These are phyloP conservation scores for Medicago ruthenica DNA, from an alignment of 306 rosid genomes.

Conservation along the genomic window DNA sequence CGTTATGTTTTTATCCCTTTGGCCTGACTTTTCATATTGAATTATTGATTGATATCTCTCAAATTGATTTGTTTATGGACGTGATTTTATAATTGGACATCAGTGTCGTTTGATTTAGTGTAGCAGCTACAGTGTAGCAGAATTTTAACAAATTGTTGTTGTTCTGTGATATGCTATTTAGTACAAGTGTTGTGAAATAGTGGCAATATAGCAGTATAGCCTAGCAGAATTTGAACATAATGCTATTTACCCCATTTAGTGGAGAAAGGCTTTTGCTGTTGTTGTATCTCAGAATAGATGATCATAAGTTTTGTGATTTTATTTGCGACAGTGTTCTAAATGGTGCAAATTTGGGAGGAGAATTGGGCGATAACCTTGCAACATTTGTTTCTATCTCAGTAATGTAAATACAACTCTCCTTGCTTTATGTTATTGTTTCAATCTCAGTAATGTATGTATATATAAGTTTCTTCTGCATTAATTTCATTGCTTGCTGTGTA, in stretches of 20 bases:
- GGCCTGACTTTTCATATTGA: conserved; percentile 28
- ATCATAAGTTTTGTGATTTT: conserved; percentile 37
- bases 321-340: conserved; percentile 68
- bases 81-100: not conserved
- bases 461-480: conserved; percentile 8
- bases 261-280: not conserved
- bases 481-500: conserved; percentile 39
- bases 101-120: not conserved
- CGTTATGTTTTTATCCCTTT: conserved; percentile 33
- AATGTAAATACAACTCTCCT: conserved; percentile 66
- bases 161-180: too few species aligned
- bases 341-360: conserved; percentile 94
- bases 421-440: conserved; percentile 12
- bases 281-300: conserved; percentile 18
- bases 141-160: not conserved
- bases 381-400: conserved; percentile 63
- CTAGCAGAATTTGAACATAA: not conserved
- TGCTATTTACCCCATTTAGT: not conserved
- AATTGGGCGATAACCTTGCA: conserved; percentile 71
- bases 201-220: not conserved
- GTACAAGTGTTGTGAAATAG: not conserved
- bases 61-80: not conserved
- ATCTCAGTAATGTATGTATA: not conserved
- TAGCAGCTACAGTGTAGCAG: not conserved
- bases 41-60: conserved; percentile 24